Conservation (phyloP, 805 yeast genomes). For the Hanseniaspora opuntiae region DNA sequence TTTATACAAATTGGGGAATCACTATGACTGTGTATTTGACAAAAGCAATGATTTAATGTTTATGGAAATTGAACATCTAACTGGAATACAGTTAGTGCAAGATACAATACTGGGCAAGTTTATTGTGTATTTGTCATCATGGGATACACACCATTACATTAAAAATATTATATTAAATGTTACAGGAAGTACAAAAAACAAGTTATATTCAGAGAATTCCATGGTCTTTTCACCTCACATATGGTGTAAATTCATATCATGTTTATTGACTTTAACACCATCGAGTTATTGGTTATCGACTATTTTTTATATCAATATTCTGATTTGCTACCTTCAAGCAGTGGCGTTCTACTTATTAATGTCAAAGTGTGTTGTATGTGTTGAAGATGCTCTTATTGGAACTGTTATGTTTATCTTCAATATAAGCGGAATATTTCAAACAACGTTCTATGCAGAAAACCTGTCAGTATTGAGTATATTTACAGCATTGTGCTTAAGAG, state of each 20-base stretch:
- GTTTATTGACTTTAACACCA: not conserved
- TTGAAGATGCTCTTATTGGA: not conserved
- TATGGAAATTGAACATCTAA: not conserved
- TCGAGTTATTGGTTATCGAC: not conserved
- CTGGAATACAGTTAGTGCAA: not conserved
- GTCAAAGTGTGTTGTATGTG: not conserved
- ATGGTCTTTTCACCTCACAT: constrained; percentile 6
- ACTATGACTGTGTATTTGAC: not conserved
- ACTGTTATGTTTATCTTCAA: not conserved
- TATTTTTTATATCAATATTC: not conserved
- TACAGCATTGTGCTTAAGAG: not conserved
- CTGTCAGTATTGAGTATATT: not conserved
- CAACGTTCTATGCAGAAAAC: constrained; percentile 7
- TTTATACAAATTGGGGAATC: not conserved
- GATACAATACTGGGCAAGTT: not conserved
- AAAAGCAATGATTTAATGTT: constrained; percentile 1
- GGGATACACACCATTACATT: constrained; percentile 10
- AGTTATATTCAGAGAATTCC: constrained; percentile 1
- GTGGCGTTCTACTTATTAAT: not conserved
- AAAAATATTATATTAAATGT: not conserved
- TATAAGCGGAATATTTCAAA: constrained; percentile 2
- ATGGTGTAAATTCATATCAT: not conserved
- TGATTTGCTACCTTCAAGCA: not conserved
- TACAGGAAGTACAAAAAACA: not conserved
- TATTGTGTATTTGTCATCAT: not conserved